phyloP scores from a whole-genome alignment of 441 rosid species.

The Flueggea neowawraea region DNA sequence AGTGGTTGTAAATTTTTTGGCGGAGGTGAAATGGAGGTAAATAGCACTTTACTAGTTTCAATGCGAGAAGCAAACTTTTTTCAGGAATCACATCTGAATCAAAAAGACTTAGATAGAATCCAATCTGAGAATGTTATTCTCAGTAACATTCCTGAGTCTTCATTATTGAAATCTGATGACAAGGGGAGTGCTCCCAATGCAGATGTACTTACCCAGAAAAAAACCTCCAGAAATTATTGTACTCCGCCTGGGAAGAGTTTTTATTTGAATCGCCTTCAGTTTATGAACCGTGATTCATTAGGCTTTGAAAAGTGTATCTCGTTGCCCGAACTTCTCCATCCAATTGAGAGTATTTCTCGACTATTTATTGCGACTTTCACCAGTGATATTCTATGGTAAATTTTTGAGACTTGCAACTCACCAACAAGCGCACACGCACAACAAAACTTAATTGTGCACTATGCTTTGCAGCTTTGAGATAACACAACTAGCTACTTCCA shows the following conservation, averaged over 20 bases:
- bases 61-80: conserved; percentile 18
- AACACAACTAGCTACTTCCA: no score
- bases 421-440: no score
- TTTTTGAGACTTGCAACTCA: neutral
- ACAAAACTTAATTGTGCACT: no score
- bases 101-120: conserved; percentile 16
- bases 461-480: no score
- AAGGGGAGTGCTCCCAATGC: conserved; percentile 15
- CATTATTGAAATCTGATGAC: conserved; percentile 10
- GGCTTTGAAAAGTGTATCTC: conserved; percentile 46
- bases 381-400: conserved; percentile 75
- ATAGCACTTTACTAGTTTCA: conserved; percentile 15
- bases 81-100: conserved; percentile 11
- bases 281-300: conserved; percentile 33
- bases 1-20: conserved; percentile 19
- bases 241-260: conserved; percentile 57
- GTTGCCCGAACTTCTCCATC: conserved; percentile 77
- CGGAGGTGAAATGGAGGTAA: conserved; percentile 21
- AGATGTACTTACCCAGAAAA: neutral
- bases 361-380: conserved; percentile 93
- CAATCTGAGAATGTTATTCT: conserved; percentile 13
- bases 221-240: neutral
- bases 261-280: conserved; percentile 70
- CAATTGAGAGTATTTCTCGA: conserved; percentile 54
- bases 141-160: conserved; percentile 7